These are phyloP conservation scores for Cyclanthera cordifolia DNA, from an alignment of 306 rosid genomes.

Conservation along the genomic window DNA sequence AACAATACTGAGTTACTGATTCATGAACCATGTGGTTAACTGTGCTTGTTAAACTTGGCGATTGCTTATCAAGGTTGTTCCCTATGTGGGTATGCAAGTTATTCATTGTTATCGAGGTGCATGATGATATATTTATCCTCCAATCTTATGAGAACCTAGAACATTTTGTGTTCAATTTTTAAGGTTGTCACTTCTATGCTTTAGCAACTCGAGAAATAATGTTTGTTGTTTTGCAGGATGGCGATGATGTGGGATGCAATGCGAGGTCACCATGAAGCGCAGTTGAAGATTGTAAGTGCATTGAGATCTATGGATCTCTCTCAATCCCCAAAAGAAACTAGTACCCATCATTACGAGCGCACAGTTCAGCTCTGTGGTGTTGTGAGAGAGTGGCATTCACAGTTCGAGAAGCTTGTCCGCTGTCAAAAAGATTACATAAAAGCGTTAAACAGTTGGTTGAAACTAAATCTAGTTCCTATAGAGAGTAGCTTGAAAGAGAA, in stretches of 20 bases:
- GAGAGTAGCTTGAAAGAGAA: conserved; percentile 85
- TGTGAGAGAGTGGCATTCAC: conserved; percentile 61
- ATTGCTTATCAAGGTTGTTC: background rate
- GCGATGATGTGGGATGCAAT: conserved; percentile 70
- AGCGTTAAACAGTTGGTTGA: conserved; percentile 61
- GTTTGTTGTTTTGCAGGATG: conserved; percentile 53
- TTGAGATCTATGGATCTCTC: conserved; percentile 43
- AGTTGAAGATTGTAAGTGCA: conserved; percentile 28
- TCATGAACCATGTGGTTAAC: background rate
- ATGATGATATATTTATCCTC: background rate
- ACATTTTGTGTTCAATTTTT: background rate
- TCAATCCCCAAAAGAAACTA: conserved; percentile 69
- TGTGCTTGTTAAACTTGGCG: background rate
- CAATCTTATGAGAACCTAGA: conserved; percentile 1
- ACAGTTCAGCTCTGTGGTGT: conserved; percentile 52
- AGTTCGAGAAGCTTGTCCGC: conserved; percentile 29
- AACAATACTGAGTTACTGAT: background rate
- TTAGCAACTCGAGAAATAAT: conserved; percentile 6
- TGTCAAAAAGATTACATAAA: conserved; percentile 63
- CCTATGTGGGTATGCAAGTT: background rate
- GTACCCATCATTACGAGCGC: conserved; percentile 63
- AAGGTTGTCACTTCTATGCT: background rate
- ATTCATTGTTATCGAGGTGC: background rate
- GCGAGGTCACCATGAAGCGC: conserved; percentile 44
- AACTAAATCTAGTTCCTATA: conserved; percentile 66